Evolutionary conservation across 805 yeast genomes (phyloP).

Genomic region (Priceomyces fermenticarens): DNA sequence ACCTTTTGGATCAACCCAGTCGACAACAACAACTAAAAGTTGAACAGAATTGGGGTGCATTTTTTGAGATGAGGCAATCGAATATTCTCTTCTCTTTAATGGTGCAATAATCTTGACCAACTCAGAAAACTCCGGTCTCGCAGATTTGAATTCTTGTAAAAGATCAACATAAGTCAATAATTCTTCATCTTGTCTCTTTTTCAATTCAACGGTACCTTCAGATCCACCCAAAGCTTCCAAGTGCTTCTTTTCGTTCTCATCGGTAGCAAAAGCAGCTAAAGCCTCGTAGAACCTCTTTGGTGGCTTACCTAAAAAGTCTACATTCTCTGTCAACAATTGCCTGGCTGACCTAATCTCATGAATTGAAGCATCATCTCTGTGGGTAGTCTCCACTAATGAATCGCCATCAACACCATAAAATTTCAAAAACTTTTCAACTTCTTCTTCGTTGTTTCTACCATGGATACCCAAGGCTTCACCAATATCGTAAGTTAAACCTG

Average conservation of each 20-base stretch:
- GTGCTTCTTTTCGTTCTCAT: slow-evolving; percentile 60
- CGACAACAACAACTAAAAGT: slow-evolving; percentile 89
- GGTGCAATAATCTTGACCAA: slow-evolving; percentile 75
- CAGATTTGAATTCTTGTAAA: slow-evolving; percentile 73
- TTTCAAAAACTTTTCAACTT: slow-evolving; percentile 65
- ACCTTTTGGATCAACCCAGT: slow-evolving; percentile 87
- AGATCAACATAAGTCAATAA: slow-evolving; percentile 79
- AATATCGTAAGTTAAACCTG: slow-evolving; percentile 86
- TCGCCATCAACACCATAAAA: slow-evolving; percentile 71
- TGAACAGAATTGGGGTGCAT: slow-evolving; percentile 90
- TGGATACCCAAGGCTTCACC: slow-evolving; percentile 98
- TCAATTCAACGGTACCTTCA: slow-evolving; percentile 82
- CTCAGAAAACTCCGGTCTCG: slow-evolving; percentile 70
- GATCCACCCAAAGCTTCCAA: slow-evolving; percentile 66
- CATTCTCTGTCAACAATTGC: slow-evolving; percentile 74
- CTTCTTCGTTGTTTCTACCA: slow-evolving; percentile 71
- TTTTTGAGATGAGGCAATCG: slow-evolving; percentile 94
- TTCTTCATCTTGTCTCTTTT: slow-evolving; percentile 80
- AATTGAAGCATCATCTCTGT: slow-evolving; percentile 55
- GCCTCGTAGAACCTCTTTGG: slow-evolving; percentile 91
- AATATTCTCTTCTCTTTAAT: slow-evolving; percentile 93
- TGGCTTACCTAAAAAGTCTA: slow-evolving; percentile 92
- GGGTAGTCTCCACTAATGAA: slow-evolving; percentile 66
- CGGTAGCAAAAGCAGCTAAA: slow-evolving; percentile 68
- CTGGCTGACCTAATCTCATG: slow-evolving; percentile 77